Percentiles rank a stretch among this genome's conserved stretches.
Evolutionary conservation across 371 early-diverging fungal genomes (phyloP).

Genomic region (Catenaria anguillulae): DNA sequence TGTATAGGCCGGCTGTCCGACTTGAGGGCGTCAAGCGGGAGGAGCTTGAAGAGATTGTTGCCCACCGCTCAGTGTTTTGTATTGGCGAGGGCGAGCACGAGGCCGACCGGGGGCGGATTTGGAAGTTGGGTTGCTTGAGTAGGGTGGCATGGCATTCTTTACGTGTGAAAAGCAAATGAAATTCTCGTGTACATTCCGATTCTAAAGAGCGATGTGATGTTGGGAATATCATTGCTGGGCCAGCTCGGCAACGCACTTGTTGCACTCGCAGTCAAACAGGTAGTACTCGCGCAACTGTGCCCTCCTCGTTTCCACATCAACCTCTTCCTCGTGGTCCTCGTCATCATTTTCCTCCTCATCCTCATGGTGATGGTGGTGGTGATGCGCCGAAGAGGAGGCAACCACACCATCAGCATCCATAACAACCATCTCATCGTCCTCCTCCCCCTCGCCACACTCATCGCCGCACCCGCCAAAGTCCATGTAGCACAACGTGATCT

Average conservation of each 20-base stretch:
- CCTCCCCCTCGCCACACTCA: background rate
- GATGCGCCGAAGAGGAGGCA: background rate
- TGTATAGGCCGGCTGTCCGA: too few species aligned
- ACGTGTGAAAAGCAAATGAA: too few species aligned
- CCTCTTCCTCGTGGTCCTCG: background rate
- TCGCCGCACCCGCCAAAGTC: slow-evolving; percentile 7
- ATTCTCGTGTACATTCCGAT: too few species aligned
- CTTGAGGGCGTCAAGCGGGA: too few species aligned
- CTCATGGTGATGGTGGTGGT: background rate
- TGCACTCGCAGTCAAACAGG: slow-evolving; percentile 11
- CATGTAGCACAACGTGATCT: slow-evolving; percentile 9
- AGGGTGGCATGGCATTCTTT: too few species aligned
- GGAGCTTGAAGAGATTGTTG: too few species aligned
- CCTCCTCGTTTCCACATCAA: slow-evolving; percentile 3
- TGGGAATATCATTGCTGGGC: too few species aligned
- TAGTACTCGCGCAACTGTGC: slow-evolving; percentile 6
- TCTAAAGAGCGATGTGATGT: too few species aligned
- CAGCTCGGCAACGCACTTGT: slow-evolving; percentile 4
- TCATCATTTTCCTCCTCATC: background rate
- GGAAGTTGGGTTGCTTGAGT: too few species aligned
- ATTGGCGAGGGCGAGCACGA: too few species aligned
- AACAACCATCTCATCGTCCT: background rate
- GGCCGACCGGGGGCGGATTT: too few species aligned
- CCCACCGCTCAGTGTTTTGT: too few species aligned
- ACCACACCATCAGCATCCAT: background rate